Evolutionary conservation across 306 rosid species (phyloP).

Genomic region (Cucurbita maxima): DNA sequence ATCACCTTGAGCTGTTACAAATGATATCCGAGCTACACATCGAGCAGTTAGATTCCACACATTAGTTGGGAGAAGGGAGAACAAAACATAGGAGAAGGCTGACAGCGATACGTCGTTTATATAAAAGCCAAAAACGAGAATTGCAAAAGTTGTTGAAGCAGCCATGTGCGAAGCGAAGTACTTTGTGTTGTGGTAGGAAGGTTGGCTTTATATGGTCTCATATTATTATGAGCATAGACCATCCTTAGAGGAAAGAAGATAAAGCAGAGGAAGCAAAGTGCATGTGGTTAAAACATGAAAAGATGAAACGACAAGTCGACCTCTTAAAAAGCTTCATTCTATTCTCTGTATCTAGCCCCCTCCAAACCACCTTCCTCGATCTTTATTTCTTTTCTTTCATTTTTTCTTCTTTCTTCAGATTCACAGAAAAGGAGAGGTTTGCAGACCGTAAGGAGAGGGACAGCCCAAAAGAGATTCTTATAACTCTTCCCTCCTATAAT

Average conservation of each 20-base stretch:
- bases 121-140: too few relatives aligned
- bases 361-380: neutral
- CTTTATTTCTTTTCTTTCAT: conserved; percentile 1
- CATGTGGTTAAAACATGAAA: neutral
- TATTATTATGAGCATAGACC: neutral
- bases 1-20: too few relatives aligned
- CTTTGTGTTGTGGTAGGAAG: neutral
- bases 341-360: neutral
- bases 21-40: too few relatives aligned
- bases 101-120: too few relatives aligned
- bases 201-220: neutral
- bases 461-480: neutral
- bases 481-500: neutral
- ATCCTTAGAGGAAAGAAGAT: neutral
- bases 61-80: too few relatives aligned
- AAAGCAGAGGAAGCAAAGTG: neutral
- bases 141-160: too few relatives aligned
- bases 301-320: conserved; percentile 6
- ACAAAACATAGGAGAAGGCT: too few relatives aligned
- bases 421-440: neutral
- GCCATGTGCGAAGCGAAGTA: too few relatives aligned
- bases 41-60: too few relatives aligned
- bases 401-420: neutral
- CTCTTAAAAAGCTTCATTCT: neutral
- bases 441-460: neutral